Evolutionary conservation across 805 yeast genomes (phyloP), one percentile per base, ranked within the genome.

Genomic region (Sugiyamaella smithiae): DNA sequence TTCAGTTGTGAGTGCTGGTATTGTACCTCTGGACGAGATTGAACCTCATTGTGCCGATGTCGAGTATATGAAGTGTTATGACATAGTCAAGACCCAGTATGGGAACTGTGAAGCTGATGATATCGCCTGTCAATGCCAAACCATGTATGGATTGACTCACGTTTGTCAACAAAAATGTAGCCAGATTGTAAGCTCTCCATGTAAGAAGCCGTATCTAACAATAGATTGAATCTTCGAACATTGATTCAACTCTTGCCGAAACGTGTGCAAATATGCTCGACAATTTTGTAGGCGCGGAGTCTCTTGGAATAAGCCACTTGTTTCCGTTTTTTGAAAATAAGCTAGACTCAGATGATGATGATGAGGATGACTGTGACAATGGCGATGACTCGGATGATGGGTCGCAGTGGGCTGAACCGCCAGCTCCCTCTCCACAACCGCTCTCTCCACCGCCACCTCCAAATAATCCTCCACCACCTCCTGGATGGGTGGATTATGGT

Each of bases 341-440:
- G 51, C 44, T 12, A 49, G 49, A 46, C 19, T 45, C 38, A 9
- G 56, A 54, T 2, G 57, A 52, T 16, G 59, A 57, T 24, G 58
- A 52, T 26, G 54, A 54, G 20, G 51, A 46, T 14, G 54, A 50
- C 37, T 55, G 59, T 44, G 56, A 57, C 36, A 55, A 57, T 29
- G 60, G 60, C 1, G 57, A 57, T 32, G 58, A 57, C 32, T 26
- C 25, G n/a, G 60, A 57, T 40, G 59, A 55, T 14, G 59, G 60
- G 20, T 50, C 56, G 2, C 53, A 52, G 29, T 57, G 60, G 60
- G 53, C 48, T 33, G 24, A 17, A 9, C 26, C 47, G 19, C 35
- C 36, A 29, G 7, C 33, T n/a, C 16, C 6, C 12, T 16, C 33
- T 14, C 4, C 28, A 29, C 22, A 41, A 26, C 23, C 14, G 33